Conservation (phyloP, 2,329 filamentous ascomycete species). For the Bipolaris zeicola region DNA sequence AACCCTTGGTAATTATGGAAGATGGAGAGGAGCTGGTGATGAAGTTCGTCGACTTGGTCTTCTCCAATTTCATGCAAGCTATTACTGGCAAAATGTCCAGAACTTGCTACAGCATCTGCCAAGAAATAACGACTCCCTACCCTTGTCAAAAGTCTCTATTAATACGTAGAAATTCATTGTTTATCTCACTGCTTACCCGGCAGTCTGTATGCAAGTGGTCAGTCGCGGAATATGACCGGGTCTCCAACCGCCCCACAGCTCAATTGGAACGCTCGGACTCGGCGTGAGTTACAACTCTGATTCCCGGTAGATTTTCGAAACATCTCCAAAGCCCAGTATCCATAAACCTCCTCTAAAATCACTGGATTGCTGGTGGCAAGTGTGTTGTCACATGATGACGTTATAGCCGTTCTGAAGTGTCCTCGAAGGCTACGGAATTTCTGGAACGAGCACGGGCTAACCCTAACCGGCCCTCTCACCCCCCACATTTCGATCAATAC, state of each 20-base stretch:
- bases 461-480: slow-evolving; percentile 4
- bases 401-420: slow-evolving; percentile 10
- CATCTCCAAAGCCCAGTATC: too few species aligned
- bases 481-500: slow-evolving; percentile 3
- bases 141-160: background rate
- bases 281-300: background rate
- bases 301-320: background rate
- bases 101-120: background rate
- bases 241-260: background rate
- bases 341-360: background rate
- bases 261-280: background rate
- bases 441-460: slow-evolving; percentile 17
- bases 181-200: background rate
- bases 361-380: background rate
- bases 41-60: too few species aligned
- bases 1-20: too few species aligned
- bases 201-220: background rate
- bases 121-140: background rate
- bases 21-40: too few species aligned
- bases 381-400: slow-evolving; percentile 11
- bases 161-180: background rate
- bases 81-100: background rate
- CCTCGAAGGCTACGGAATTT: slow-evolving; percentile 15
- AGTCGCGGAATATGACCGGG: background rate
- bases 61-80: background rate